Evolutionary conservation across 345 rosid species (phyloP), one percentile per base, ranked within the genome.

Genomic region (Ceriops decandra): DNA sequence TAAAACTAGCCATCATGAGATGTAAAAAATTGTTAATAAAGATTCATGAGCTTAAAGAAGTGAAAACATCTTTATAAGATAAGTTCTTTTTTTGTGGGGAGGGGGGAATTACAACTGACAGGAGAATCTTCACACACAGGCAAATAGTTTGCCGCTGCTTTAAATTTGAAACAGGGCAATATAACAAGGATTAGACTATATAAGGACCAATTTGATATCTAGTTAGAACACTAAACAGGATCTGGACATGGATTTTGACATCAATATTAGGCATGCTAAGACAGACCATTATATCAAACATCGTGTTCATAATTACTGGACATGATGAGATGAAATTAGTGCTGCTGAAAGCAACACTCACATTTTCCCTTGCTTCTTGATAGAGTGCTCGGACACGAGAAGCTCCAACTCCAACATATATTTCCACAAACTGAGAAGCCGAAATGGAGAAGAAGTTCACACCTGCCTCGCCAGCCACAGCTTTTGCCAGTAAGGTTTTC

Each of bases 391-490:
- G 87, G 62, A 92, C 96, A 69, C 96, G 96, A 74, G 98, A 88
- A 66, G 96, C 96, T 74, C 96, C 98, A 16, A 92, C 98, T 46
- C 98, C 97, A 52, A 92, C 98, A 72, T 90, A 92, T 79, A 92
- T 90, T 81, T 92, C 98, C 60, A 92, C 96, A 82, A 92, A 92
- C 75, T 92, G 98, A 67, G 98, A 88, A 51, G 98, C 97, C 42
- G 98, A 92, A n/a, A 92, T 90, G 62, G 96, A 92, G 82, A 92
- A 92, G 89, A 90, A 90, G 76, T 90, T 88, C 60, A 92, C 98
- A 70, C 98, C 95, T 24, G 96, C 98, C 82, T 92, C 96, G 69
- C 98, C 96, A 76, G 98, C 96, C 74, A 92, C 98, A 77, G 98
- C 98, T 87, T 90, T 90, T 63, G 96, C 98, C 56, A 92, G 83